Evolutionary conservation across 78 protist species (phyloP).

Genomic region (Speleostelium caveatum): DNA sequence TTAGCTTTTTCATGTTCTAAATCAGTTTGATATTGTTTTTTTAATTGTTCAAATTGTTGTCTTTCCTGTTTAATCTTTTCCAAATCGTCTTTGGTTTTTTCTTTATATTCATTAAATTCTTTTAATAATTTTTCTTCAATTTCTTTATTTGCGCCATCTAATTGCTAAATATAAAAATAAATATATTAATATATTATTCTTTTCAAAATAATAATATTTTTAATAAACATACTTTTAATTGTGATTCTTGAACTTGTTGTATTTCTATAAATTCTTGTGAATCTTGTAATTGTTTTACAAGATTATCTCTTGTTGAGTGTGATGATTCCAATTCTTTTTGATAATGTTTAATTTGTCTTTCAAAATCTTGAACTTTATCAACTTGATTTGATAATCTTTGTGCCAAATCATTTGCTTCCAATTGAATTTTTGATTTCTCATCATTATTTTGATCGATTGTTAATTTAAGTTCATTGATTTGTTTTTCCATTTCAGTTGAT

Average conservation of each 20-base stretch:
- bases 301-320: slow-evolving; percentile 20
- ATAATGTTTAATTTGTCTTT: slow-evolving; percentile 13
- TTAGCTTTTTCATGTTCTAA: slow-evolving; percentile 57
- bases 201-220: too few relatives aligned
- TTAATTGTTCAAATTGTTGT: slow-evolving; percentile 21
- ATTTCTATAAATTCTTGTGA: neutral
- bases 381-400: slow-evolving; percentile 31
- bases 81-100: neutral
- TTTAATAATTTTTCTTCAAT: slow-evolving; percentile 1
- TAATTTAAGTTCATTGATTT: slow-evolving; percentile 14
- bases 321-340: slow-evolving; percentile 42
- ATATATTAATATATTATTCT: too few relatives aligned
- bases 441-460: neutral
- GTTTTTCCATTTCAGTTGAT: slow-evolving; percentile 21
- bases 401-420: slow-evolving; percentile 33
- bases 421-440: slow-evolving; percentile 20
- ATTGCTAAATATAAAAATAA: too few relatives aligned
- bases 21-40: slow-evolving; percentile 38
- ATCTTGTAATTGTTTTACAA: slow-evolving; percentile 32
- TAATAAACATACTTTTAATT: too few relatives aligned
- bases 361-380: slow-evolving; percentile 42
- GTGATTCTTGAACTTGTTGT: too few relatives aligned
- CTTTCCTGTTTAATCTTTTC: slow-evolving; percentile 21
- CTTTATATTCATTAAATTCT: slow-evolving; percentile 7
- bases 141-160: slow-evolving; percentile 42